Base-by-base conservation (phyloP, 768 basidiomycete genomes). In the Aureoboletus auriporus region DNA sequence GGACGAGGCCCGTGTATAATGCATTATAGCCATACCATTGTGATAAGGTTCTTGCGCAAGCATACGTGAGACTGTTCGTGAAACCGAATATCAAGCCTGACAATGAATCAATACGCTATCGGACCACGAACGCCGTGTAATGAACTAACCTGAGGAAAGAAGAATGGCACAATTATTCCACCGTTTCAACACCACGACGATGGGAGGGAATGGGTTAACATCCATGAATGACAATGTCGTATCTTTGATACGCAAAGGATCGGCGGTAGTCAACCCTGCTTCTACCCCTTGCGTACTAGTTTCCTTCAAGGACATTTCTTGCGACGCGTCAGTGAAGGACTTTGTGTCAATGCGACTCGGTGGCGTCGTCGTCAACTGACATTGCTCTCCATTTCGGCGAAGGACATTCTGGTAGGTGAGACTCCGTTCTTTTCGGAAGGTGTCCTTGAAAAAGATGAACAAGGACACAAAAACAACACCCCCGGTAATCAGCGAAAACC, bases 371-470 rank as follows among this genome's bases (percentile, higher is more conserved):
- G 55, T 54, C 23, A 45, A 50, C 13, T 44, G 53, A 16, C 49
- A 53, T 12, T 63, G 64, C 38, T 64, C 62, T 9, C 72, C 43
- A 17, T 75, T 71, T 41, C 69, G 69, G 52, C 72, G 75, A 44
- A 89, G 68, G 1, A 83, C 79, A 23, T 73, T 73, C 60, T 90
- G 89, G 61, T 93, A 96, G 1, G 80, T 77, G 13, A 86, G 66
- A 47, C 90, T 93, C 42, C 93, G 82, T 60, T 93, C 89, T 53
- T 76, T 75, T 20, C 92, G 77, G 68, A 88, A 94, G 0, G 86
- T 91, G 59, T 95, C 91, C 51, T 78, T 79, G 71, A 93, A 89
- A 62, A 83, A 71, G 14, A 83, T 57, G 23, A 83, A 46, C 63
- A 90, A 84, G 16, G 71, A 64, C 29, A 82, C n/a, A 46, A 78